Evolutionary conservation across 331 rosid species (phyloP), one percentile per base, ranked within the genome.

Genomic region (Spiraea crenata): DNA sequence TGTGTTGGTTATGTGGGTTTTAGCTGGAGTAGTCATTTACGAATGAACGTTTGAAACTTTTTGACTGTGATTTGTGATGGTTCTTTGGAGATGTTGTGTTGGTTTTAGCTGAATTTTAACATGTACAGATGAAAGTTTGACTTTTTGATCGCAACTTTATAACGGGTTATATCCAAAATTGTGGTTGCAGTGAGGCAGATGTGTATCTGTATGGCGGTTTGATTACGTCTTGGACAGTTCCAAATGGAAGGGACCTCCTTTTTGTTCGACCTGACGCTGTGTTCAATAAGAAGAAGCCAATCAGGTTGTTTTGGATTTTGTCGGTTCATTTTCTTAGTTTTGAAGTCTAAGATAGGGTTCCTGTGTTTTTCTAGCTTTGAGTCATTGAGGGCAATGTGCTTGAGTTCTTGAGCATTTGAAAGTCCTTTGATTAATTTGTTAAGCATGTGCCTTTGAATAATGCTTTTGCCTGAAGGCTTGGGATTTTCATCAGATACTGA

Each of bases 181-280:
- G 54, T 35, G 48, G 12, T 82, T 79, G 78, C 88, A 93, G 98
- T 80, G 95, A 90, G 70, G 97, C 88, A 58, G 98, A 93, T 74
- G 75, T 87, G 38, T 93, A 93, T 54, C 71, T 90, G 6, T 93
- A 72, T 61, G 98, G 98, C 69, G 96, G 96, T 16, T 84, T 89
- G 69, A 37, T 93, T 76, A 84, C 98, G 42, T 93, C 98, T 50
- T 93, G 98, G 98, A 90, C 82, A 65, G 76, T 85, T 49, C 84
- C 95, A 3, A 83, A 42, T 72, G 96, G 90, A 54, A 93, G 86
- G 72, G 95, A 93, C 83, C 89, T 93, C 14, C 95, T 91, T 14
- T 93, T 93, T 49, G 92, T 91, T 68, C 86, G 99, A 45, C 99
- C 99, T 15, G 99, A 93, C 57, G 99, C 92, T 48, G 90, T 93